Percentiles rank a stretch among this genome's conserved stretches.
phyloP scores from a whole-genome alignment of 805 yeast species.

The Candida vaughaniae region DNA sequence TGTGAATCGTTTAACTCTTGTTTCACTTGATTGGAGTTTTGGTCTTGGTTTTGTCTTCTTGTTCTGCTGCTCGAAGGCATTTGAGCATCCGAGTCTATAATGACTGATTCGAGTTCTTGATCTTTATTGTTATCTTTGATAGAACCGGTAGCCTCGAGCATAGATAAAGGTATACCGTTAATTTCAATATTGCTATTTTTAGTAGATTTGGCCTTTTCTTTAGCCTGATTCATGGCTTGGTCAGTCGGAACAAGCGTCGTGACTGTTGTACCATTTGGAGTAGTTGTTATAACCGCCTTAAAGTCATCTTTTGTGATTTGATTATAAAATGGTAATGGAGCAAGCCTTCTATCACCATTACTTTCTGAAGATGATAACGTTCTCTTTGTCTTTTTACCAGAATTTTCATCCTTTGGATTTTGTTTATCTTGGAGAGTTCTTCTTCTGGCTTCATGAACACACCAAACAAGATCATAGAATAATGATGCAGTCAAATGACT shows the following conservation, averaged over 20 bases:
- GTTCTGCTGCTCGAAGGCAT: conserved; percentile 2
- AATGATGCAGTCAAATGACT: conserved; percentile 89
- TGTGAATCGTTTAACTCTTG: neutral
- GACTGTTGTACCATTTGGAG: conserved; percentile 89
- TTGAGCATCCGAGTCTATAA: neutral
- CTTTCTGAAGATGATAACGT: conserved; percentile 1
- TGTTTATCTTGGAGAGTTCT: conserved; percentile 43
- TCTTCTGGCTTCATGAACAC: conserved; percentile 90
- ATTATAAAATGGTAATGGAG: conserved; percentile 85
- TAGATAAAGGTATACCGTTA: conserved; percentile 65
- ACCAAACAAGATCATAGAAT: conserved; percentile 90
- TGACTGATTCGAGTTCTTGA: neutral
- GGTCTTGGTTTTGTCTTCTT: neutral
- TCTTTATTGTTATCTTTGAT: conserved; percentile 12
- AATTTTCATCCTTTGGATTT: conserved; percentile 11
- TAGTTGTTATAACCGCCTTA: conserved; percentile 78
- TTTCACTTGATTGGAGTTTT: no score
- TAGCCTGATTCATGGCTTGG: conserved; percentile 64
- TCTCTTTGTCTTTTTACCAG: conserved; percentile 4
- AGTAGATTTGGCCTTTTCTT: conserved; percentile 50
- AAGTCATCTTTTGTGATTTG: conserved; percentile 89
- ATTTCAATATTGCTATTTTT: conserved; percentile 54
- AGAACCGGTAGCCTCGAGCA: conserved; percentile 78
- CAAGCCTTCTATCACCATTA: conserved; percentile 37
- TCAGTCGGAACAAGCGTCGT: conserved; percentile 88